Conservation (phyloP, 1,284 basidiomycete genomes). For the Cutaneotrichosporon daszewskae region DNA sequence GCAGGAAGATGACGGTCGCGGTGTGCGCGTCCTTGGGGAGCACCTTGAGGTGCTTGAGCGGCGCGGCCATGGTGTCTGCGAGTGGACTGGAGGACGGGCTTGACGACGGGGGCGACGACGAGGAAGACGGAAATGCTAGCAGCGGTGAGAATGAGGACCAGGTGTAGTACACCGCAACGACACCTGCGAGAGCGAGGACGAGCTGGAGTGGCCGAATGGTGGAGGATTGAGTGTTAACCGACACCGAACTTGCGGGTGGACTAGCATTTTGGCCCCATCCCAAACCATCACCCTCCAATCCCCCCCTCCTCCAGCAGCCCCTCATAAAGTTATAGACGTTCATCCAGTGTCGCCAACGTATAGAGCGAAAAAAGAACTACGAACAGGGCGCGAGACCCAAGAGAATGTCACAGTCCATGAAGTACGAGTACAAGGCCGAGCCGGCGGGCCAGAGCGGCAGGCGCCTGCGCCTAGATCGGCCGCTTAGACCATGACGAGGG, state of each 20-base stretch:
- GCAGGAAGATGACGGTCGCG: constrained; percentile 81
- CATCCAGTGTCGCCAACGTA: constrained; percentile 19
- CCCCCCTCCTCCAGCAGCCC: not conserved
- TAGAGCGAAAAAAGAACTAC: constrained; percentile 8
- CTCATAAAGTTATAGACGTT: constrained; percentile 10
- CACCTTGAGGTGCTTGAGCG: constrained; percentile 43
- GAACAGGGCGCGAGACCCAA: not conserved
- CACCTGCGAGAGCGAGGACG: no score
- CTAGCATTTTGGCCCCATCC: no score
- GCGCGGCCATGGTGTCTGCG: no score
- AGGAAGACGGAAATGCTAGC: no score
- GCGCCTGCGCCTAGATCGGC: constrained; percentile 5
- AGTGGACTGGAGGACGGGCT: constrained; percentile 2
- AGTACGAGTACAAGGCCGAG: constrained; percentile 5
- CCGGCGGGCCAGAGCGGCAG: not conserved
- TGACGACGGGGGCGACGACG: no score
- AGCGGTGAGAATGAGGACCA: no score
- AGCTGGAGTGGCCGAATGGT: no score
- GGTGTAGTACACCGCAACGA: no score
- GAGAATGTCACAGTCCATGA: constrained; percentile 9
- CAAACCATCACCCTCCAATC: not conserved
- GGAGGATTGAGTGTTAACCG: no score
- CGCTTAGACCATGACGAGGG: constrained; percentile 18
- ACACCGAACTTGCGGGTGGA: no score
- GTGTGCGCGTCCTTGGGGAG: constrained; percentile 56